Evolutionary conservation across 192 early-diverging fungal species (phyloP).

Genomic region (Obelidium mucronatum): DNA sequence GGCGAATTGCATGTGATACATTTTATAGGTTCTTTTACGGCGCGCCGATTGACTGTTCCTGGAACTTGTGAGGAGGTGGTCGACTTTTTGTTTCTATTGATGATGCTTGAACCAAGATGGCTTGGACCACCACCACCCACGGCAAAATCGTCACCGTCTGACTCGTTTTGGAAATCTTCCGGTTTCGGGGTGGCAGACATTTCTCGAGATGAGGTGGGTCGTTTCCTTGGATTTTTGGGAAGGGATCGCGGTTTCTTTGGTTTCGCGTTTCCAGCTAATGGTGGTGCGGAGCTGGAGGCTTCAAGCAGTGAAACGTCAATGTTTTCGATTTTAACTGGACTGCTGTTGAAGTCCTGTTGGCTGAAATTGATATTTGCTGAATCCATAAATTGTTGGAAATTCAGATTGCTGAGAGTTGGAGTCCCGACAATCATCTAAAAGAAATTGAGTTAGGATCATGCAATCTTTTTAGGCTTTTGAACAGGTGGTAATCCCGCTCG

Average conservation of each 20-base stretch:
- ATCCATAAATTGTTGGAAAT: not conserved
- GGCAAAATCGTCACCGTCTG: not conserved
- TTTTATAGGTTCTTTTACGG: not conserved
- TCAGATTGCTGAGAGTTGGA: too few species aligned
- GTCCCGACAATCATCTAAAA: not conserved
- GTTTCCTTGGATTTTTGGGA: not conserved
- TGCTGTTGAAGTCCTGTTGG: not conserved
- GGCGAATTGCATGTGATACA: not conserved
- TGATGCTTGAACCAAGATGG: too few species aligned
- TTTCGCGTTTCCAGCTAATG: too few species aligned
- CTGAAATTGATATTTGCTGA: not conserved
- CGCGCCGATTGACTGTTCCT: not conserved
- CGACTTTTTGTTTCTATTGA: not conserved
- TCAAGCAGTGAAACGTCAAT: too few species aligned
- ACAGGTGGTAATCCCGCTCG: too few species aligned
- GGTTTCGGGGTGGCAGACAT: constrained; percentile 9
- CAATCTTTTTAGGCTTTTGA: too few species aligned
- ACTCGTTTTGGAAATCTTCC: not conserved
- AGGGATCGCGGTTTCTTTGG: too few species aligned
- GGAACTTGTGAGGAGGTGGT: not conserved
- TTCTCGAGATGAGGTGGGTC: not conserved
- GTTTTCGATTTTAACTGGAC: not conserved
- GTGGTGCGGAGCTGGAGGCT: too few species aligned
- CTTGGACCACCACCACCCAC: too few species aligned
- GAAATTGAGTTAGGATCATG: not conserved